Conservation (phyloP, 495 filamentous ascomycete species). For the Symbiotaphrina buchneri region DNA sequence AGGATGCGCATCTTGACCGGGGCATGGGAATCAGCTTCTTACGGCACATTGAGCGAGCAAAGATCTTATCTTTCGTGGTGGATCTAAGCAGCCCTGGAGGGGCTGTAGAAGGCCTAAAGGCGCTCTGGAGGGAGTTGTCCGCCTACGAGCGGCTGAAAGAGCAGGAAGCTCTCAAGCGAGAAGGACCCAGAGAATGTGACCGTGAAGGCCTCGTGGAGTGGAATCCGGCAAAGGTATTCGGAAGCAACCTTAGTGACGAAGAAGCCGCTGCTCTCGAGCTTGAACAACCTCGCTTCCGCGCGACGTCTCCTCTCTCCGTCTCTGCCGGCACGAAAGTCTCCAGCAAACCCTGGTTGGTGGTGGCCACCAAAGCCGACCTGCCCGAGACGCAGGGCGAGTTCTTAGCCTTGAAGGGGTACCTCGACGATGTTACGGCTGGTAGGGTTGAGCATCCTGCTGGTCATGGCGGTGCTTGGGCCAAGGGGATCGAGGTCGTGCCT, state of each 20-base stretch:
- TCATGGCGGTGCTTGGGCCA: slow-evolving; percentile 26
- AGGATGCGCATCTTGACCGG: slow-evolving; percentile 77
- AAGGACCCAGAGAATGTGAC: not conserved
- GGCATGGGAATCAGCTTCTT: slow-evolving; percentile 83
- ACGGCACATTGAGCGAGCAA: slow-evolving; percentile 81
- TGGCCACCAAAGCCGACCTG: slow-evolving; percentile 87
- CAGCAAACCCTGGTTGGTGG: slow-evolving; percentile 88
- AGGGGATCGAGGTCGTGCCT: slow-evolving; percentile 41
- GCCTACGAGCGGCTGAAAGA: slow-evolving; percentile 57
- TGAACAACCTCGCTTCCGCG: not conserved
- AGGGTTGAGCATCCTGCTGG: slow-evolving; percentile 42
- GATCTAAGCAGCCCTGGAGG: slow-evolving; percentile 55
- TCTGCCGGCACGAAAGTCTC: too few species aligned
- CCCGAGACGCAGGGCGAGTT: slow-evolving; percentile 61
- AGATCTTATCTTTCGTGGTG: slow-evolving; percentile 80
- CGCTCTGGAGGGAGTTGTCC: slow-evolving; percentile 72
- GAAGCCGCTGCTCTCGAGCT: not conserved
- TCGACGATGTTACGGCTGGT: slow-evolving; percentile 33
- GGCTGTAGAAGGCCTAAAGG: slow-evolving; percentile 52
- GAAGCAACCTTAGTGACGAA: not conserved
- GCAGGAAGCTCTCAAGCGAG: not conserved
- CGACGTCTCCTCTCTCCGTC: too few species aligned
- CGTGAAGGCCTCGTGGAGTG: not conserved
- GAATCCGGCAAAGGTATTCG: not conserved
- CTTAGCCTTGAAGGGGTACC: slow-evolving; percentile 37